Percentiles rank a stretch among this genome's conserved stretches.
These are phyloP conservation scores for Cyclotella cryptica DNA, from an alignment of 108 stramenopile genomes.

Conservation along the genomic window DNA sequence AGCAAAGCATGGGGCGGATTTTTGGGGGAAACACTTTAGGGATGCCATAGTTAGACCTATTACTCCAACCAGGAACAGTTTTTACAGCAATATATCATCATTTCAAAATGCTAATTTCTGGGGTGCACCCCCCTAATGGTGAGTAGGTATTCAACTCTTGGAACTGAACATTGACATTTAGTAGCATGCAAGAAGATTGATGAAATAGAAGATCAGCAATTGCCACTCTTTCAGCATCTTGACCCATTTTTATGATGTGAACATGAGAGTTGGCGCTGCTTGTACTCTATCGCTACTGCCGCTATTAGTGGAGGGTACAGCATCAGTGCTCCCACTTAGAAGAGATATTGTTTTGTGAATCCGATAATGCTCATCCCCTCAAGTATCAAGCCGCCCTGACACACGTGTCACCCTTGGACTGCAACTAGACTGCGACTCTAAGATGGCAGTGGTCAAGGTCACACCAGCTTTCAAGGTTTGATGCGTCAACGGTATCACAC, in stretches of 20 bases:
- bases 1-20: no score
- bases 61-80: no score
- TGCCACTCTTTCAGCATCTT: conserved; percentile 65
- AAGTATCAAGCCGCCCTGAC: conserved; percentile 57
- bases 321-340: not conserved
- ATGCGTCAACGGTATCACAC: conserved; percentile 75
- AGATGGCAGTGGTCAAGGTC: conserved; percentile 59
- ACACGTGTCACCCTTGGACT: not conserved
- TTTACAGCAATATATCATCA: no score
- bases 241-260: conserved; percentile 73
- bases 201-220: conserved; percentile 75
- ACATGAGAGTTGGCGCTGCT: conserved; percentile 12
- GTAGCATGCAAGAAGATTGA: conserved; percentile 6
- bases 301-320: not conserved
- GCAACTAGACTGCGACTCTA: no score
- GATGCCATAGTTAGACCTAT: no score
- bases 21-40: no score
- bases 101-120: no score
- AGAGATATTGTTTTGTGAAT: conserved; percentile 59
- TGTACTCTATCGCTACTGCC: not conserved
- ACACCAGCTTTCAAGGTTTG: conserved; percentile 59
- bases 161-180: conserved; percentile 38
- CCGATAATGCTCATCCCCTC: conserved; percentile 83
- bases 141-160: conserved; percentile 53
- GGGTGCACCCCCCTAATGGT: no score